phyloP scores from a whole-genome alignment of 2,329 filamentous ascomycete genomes.

The Albophoma yamanashiensis region DNA sequence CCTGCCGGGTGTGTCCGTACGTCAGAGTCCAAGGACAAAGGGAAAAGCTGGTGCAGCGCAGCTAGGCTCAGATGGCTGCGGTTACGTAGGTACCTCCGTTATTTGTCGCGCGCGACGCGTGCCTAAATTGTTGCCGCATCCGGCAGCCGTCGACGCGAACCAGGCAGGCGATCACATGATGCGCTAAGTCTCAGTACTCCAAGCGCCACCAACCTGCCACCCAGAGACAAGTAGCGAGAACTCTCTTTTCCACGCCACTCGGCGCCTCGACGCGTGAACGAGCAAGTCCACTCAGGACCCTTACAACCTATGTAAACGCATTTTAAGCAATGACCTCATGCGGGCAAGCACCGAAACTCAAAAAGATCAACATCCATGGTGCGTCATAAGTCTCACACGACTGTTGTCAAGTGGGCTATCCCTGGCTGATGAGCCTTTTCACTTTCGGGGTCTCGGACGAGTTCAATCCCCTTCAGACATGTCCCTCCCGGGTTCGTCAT shows the following conservation, averaged over 20 bases:
- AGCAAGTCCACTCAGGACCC: background rate
- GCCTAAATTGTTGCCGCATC: constrained; percentile 1
- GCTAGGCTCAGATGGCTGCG: background rate
- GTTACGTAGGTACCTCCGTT: too few relatives aligned
- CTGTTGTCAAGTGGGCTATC: background rate
- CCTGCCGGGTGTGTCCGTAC: background rate
- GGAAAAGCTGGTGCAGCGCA: background rate
- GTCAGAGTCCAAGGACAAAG: background rate
- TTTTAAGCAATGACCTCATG: background rate
- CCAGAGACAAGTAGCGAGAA: background rate
- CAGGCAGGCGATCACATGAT: constrained; percentile 24
- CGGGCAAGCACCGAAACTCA: background rate
- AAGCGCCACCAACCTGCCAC: background rate
- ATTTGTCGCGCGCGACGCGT: constrained; percentile 4
- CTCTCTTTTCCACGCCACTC: background rate
- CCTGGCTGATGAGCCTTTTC: background rate
- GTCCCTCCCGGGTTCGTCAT: background rate
- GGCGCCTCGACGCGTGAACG: background rate
- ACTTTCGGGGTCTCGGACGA: background rate
- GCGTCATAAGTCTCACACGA: background rate
- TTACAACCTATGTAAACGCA: background rate
- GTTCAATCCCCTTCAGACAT: background rate
- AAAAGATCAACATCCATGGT: background rate
- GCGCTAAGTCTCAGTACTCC: background rate
- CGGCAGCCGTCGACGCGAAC: constrained; percentile 19